Percentiles rank a stretch among this genome's conserved stretches.
Evolutionary conservation across 75 land plant genomes (phyloP).

Genomic region (Selaginella tamariscina): DNA sequence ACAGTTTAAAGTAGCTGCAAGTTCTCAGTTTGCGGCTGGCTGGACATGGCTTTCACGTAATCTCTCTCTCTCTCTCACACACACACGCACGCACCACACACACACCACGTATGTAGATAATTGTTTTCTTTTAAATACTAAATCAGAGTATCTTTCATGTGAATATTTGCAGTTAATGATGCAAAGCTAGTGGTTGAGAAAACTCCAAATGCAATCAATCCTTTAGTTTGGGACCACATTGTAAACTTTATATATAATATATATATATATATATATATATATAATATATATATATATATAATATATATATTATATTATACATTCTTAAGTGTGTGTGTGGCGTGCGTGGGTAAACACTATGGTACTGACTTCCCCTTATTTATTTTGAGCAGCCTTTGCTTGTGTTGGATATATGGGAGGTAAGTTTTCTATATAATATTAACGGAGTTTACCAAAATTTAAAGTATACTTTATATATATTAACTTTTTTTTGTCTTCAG

Average conservation of each 20-base stretch:
- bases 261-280: neutral
- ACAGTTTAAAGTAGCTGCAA: neutral
- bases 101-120: no score
- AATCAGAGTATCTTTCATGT: neutral
- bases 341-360: neutral
- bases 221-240: slow-evolving; percentile 69
- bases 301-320: neutral
- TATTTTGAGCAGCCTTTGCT: slow-evolving; percentile 66
- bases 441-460: neutral
- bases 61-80: neutral
- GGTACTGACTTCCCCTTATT: neutral
- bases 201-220: slow-evolving; percentile 77
- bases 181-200: slow-evolving; percentile 67
- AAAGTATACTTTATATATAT: slow-evolving; percentile 2
- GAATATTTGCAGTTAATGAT: slow-evolving; percentile 43
- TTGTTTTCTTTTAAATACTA: neutral
- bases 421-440: slow-evolving; percentile 16
- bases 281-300: neutral
- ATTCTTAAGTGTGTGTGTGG: neutral
- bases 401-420: slow-evolving; percentile 92
- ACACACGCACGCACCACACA: no score
- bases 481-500: slow-evolving; percentile 26
- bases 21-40: slow-evolving; percentile 2
- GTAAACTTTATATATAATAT: slow-evolving; percentile 34
- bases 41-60: neutral